Evolutionary conservation across 1,139 yeast species (phyloP).

Genomic region (Suhomyces yuchorum): DNA sequence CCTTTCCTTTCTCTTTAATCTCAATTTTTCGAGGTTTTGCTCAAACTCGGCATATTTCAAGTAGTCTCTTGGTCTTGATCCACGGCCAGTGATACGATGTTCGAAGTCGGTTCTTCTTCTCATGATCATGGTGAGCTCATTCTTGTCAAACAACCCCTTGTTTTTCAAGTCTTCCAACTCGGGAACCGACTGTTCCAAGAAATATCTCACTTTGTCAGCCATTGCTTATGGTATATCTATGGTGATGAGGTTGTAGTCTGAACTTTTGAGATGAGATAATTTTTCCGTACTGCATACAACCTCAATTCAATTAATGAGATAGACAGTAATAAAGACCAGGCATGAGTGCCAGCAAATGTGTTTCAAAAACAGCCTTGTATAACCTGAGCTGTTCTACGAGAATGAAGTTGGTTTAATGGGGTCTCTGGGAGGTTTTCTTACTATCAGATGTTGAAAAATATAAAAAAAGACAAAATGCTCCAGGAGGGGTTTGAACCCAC

Average conservation of each 20-base stretch:
- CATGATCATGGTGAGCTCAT: constrained; percentile 85
- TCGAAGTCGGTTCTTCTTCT: constrained; percentile 94
- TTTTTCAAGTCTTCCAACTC: constrained; percentile 87
- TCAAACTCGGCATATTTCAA: constrained; percentile 82
- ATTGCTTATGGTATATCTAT: constrained; percentile 27
- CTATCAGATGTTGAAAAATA: background rate
- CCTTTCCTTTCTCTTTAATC: constrained; percentile 71
- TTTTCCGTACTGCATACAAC: constrained; percentile 10
- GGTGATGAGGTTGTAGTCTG: background rate
- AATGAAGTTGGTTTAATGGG: too few relatives aligned
- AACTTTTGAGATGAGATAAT: constrained; percentile 10
- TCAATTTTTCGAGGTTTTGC: constrained; percentile 71
- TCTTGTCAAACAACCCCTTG: constrained; percentile 76
- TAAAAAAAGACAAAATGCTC: constrained; percentile 47
- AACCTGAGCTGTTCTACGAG: too few relatives aligned
- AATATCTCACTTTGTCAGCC: constrained; percentile 78
- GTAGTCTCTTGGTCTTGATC: constrained; percentile 77
- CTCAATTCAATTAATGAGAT: background rate
- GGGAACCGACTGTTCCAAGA: constrained; percentile 82
- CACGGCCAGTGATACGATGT: constrained; percentile 84
- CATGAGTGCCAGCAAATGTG: background rate
- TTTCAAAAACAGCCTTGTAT: background rate
- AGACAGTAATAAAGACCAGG: background rate
- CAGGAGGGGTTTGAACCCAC: constrained; percentile 61
- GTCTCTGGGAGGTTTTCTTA: too few relatives aligned